Evolutionary conservation across 2,329 filamentous ascomycete genomes (phyloP).

Genomic region (Rhynchosporium agropyri): DNA sequence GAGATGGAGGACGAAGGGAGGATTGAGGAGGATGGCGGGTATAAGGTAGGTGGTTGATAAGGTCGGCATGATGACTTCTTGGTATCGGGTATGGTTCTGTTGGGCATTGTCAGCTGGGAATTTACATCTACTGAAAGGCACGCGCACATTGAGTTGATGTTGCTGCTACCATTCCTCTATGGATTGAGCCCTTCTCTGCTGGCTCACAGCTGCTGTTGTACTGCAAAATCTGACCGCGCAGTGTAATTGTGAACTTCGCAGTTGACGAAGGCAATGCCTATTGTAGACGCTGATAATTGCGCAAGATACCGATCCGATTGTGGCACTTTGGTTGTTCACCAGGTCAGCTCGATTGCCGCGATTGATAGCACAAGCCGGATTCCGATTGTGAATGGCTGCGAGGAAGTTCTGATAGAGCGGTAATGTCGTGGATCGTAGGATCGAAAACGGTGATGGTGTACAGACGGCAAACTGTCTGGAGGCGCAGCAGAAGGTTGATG

Average conservation of each 20-base stretch:
- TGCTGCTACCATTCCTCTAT: conserved; percentile 18
- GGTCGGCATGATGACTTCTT: conserved; percentile 34
- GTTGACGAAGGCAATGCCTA: conserved; percentile 15
- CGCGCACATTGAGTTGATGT: conserved; percentile 17
- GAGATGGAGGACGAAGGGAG: conserved; percentile 45
- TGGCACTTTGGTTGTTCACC: conserved; percentile 9
- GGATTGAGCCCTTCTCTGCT: conserved; percentile 10
- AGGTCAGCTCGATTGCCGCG: neutral
- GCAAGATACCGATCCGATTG: conserved; percentile 15
- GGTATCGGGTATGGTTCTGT: conserved; percentile 19
- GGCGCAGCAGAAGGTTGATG: conserved; percentile 18
- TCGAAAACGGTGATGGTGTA: neutral
- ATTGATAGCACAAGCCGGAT: neutral
- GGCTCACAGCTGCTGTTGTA: conserved; percentile 13
- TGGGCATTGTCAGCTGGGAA: conserved; percentile 17
- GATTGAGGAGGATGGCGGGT: conserved; percentile 46
- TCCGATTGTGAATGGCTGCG: too few species aligned
- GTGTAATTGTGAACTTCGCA: conserved; percentile 12
- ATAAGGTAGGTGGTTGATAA: conserved; percentile 40
- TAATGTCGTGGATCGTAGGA: neutral
- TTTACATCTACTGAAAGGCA: neutral
- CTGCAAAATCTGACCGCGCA: neutral
- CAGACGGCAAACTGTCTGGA: conserved; percentile 3
- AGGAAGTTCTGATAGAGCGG: neutral
- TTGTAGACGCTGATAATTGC: conserved; percentile 3